A percentile compares a stretch with the other conserved stretches of the same genome.
phyloP scores from a whole-genome alignment of 192 early-diverging fungal genomes.

The Coemansia sp. region DNA sequence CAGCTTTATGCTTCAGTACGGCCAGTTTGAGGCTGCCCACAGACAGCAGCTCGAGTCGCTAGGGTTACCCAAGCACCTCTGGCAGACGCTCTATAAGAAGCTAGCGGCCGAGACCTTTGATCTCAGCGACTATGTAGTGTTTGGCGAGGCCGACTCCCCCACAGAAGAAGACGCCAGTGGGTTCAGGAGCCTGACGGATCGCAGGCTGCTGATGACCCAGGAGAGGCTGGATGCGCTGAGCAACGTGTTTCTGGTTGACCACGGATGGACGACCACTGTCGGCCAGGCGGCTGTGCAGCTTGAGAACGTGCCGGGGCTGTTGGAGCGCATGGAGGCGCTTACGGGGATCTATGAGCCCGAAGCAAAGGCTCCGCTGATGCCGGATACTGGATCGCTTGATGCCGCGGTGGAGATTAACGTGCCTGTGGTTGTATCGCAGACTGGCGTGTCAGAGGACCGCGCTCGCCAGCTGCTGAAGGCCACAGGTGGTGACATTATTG shows the following conservation, averaged over 20 bases:
- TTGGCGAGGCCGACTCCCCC: conserved; percentile 8
- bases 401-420: conserved; percentile 40
- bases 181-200: conserved; percentile 10
- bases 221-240: conserved; percentile 36
- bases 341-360: conserved; percentile 56
- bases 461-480: conserved; percentile 57
- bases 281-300: conserved; percentile 55
- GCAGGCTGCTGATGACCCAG: conserved; percentile 18
- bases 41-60: conserved; percentile 39
- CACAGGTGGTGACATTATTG: conserved; percentile 56
- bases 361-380: conserved; percentile 25
- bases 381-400: conserved; percentile 26
- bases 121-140: conserved; percentile 32
- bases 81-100: conserved; percentile 39
- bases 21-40: conserved; percentile 40
- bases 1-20: conserved; percentile 34
- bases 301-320: conserved; percentile 50
- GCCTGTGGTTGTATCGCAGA: conserved; percentile 56
- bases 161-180: not conserved
- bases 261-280: conserved; percentile 68
- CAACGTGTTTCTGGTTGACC: conserved; percentile 67
- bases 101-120: conserved; percentile 24
- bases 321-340: conserved; percentile 61
- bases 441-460: conserved; percentile 51
- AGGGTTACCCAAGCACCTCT: conserved; percentile 35